Base-by-base conservation (phyloP, 2,329 filamentous ascomycete species). In the Thelonectria rubi region DNA sequence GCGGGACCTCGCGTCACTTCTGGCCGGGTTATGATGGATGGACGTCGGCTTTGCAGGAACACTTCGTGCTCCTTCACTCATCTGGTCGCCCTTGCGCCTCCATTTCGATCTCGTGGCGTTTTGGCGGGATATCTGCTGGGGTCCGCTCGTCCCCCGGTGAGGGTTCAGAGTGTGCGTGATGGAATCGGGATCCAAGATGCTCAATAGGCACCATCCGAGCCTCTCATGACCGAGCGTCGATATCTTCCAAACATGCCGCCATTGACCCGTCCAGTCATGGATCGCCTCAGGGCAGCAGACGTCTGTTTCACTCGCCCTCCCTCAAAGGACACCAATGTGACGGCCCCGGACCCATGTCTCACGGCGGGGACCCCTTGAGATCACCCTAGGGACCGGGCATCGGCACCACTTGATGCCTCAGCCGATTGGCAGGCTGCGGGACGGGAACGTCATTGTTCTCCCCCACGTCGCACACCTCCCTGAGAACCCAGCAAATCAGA, bases 341-440 rank as follows among this genome's bases (percentile, higher is more conserved):
- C 53, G 45, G 55, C 58, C 62, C 62, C 66, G 40, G 55, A 65
- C 69, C 69, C 69, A 70, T 72, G 69, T 71, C 69, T 69, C 68
- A 70, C 50, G 68, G 63, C 53, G 56, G 66, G 55, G 59, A 55
- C 58, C 60, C 69, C 53, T 70, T 68, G 51, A 68, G 69, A 69
- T 68, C 68, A 66, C 48, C 64, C 54, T 69, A 63, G 65, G 56
- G 64, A 60, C 69, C 60, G 60, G 58, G 56, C 61, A 64, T 65
- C 66, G 63, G 60, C 59, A 64, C 55, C 58, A 60, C 56, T 61
- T 55, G 46, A 66, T 59, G 14, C 52, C 52, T 52, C 60, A 72
- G 60, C 69, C 69, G 69, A 72, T 72, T 71, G 69, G 39, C 26
- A 55, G 49, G 58, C n/a, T 17, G 18, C 11, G 48, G 57, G 58